A percentile compares a stretch with the other conserved stretches of the same genome.
Conservation (phyloP, 441 rosid species). For the Iberis amara region DNA sequence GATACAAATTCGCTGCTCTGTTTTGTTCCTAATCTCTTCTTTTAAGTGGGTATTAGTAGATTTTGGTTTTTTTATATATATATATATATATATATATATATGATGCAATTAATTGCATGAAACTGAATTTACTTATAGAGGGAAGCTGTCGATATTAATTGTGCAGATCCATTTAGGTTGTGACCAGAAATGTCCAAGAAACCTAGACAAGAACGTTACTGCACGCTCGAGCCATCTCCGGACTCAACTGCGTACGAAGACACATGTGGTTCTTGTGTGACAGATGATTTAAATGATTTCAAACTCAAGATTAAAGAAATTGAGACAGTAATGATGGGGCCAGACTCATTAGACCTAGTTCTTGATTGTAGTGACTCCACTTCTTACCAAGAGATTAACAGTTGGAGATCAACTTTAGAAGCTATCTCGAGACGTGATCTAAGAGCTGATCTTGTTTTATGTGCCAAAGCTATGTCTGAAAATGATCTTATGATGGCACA, state of each 20-base stretch:
- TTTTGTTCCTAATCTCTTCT: constrained; percentile 11
- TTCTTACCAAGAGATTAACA: constrained; percentile 36
- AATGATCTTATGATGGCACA: constrained; percentile 56
- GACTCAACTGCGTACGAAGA: constrained; percentile 23
- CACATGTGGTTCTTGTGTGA: constrained; percentile 54
- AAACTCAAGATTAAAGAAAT: constrained; percentile 68
- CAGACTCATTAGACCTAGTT: constrained; percentile 51
- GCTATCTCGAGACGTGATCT: constrained; percentile 55
- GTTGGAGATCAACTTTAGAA: constrained; percentile 46
- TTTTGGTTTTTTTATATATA: background rate
- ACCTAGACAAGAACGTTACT: constrained; percentile 36
- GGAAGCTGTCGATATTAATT: constrained; percentile 12
- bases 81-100: no score
- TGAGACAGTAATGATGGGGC: constrained; percentile 75
- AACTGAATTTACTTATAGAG: background rate
- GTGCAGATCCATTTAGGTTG: constrained; percentile 11
- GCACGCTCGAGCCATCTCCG: constrained; percentile 58
- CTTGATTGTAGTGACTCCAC: constrained; percentile 16
- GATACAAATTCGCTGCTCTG: constrained; percentile 2
- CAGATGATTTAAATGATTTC: constrained; percentile 57
- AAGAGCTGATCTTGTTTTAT: constrained; percentile 57
- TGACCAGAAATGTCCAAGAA: constrained; percentile 25
- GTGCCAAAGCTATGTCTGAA: constrained; percentile 74
- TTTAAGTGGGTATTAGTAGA: background rate
- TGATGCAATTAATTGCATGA: background rate